These are phyloP conservation scores for Rhizophagus clarus DNA, from an alignment of 192 early-diverging fungal genomes.

Conservation along the genomic window DNA sequence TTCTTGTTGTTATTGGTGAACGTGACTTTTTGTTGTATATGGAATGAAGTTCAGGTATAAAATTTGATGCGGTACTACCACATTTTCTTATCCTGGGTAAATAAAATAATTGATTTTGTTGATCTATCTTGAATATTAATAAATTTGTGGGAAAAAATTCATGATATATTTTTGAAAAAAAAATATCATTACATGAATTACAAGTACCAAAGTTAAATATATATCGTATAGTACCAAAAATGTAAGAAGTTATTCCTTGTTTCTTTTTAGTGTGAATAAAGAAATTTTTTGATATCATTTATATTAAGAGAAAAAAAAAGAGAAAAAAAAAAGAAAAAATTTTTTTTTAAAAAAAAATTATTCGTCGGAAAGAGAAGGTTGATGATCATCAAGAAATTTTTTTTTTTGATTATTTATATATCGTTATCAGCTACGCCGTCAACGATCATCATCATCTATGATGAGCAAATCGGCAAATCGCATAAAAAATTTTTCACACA, in stretches of 20 bases:
- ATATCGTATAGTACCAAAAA: background rate
- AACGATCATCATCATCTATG: no score
- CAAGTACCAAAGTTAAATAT: background rate
- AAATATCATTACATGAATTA: background rate
- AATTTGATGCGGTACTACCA: background rate
- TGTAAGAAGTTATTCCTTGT: background rate
- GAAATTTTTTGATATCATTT: background rate
- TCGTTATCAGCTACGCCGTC: no score
- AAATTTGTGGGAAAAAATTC: background rate
- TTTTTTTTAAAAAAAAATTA: background rate
- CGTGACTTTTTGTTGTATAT: background rate
- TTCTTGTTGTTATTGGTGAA: background rate
- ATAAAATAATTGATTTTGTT: background rate
- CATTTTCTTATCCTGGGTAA: background rate
- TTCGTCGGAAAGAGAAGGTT: background rate
- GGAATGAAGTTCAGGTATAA: background rate
- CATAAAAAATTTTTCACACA: no score
- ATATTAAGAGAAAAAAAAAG: background rate
- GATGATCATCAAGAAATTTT: background rate
- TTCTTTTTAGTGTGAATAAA: background rate
- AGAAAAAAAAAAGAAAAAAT: no score
- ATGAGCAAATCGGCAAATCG: no score
- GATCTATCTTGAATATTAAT: background rate
- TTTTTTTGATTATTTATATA: background rate
- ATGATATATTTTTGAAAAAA: background rate